Percentiles rank a stretch among this genome's conserved stretches.
These are phyloP conservation scores for slime mould (Dictyostelium discoideum) DNA, from an alignment of 78 protist species.

Conservation along the genomic window DNA sequence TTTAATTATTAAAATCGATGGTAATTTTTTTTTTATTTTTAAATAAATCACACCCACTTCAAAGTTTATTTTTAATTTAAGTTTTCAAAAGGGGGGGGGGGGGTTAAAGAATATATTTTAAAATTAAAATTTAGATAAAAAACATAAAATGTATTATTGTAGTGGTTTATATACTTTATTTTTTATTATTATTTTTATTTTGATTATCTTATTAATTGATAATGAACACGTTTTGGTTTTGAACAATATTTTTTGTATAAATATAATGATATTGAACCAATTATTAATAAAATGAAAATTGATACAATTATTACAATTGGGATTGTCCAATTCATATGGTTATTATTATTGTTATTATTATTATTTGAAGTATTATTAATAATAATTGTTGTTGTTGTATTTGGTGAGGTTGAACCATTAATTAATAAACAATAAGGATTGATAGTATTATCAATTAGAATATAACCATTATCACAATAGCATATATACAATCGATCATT, in stretches of 20 bases:
- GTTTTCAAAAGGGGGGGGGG: too few relatives aligned
- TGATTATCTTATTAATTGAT: not conserved
- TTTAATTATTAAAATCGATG: too few relatives aligned
- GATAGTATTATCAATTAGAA: not conserved
- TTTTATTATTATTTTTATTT: too few relatives aligned
- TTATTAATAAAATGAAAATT: not conserved
- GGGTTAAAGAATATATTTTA: too few relatives aligned
- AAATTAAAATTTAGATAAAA: too few relatives aligned
- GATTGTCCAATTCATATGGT: not conserved
- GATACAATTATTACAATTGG: not conserved
- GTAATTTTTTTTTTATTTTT: too few relatives aligned
- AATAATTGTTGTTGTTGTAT: not conserved
- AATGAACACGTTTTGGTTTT: not conserved
- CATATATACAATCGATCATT: not conserved
- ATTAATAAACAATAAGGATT: not conserved
- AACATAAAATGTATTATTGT: too few relatives aligned
- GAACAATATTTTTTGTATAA: not conserved
- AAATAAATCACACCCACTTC: too few relatives aligned
- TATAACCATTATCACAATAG: not conserved
- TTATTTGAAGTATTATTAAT: not conserved
- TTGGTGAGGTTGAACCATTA: too few relatives aligned
- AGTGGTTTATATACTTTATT: too few relatives aligned
- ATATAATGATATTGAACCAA: not conserved
- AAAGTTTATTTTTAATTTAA: too few relatives aligned
- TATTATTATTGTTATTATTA: too few relatives aligned